Conservation (phyloP, 352 stramenopile genomes). For the Pythium insidiosum region DNA sequence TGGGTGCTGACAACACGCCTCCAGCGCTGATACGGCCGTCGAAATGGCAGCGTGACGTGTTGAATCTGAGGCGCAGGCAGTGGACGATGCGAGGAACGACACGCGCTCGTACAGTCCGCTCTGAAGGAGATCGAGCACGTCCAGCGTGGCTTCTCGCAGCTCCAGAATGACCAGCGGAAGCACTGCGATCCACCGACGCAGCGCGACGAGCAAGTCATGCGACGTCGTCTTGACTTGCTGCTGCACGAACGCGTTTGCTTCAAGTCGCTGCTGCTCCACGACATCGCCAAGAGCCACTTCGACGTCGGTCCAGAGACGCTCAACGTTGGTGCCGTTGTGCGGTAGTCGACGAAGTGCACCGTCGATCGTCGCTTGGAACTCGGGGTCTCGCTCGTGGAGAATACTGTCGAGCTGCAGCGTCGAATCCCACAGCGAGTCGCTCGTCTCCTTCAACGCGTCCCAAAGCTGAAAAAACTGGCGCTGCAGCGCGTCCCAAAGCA, state of each 20-base stretch:
- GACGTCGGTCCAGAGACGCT: slow-evolving; percentile 6
- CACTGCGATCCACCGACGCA: too few relatives aligned
- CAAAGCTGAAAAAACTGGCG: too few relatives aligned
- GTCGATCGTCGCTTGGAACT: not conserved
- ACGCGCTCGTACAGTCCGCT: not conserved
- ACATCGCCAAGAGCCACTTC: slow-evolving; percentile 11
- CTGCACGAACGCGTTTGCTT: slow-evolving; percentile 31
- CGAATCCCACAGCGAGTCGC: too few relatives aligned
- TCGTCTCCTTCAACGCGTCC: too few relatives aligned
- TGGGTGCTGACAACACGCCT: too few relatives aligned
- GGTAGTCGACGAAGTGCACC: not conserved
- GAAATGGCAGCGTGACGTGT: too few relatives aligned
- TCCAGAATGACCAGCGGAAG: not conserved
- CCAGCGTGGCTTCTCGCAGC: not conserved
- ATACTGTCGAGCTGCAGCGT: too few relatives aligned
- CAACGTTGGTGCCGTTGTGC: not conserved
- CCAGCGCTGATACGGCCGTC: too few relatives aligned
- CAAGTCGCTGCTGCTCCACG: slow-evolving; percentile 14
- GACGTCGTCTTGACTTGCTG: not conserved
- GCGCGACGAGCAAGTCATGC: not conserved
- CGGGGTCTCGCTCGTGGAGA: not conserved
- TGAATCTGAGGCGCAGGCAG: too few relatives aligned
- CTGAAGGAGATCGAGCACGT: not conserved
- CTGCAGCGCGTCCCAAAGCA: too few relatives aligned
- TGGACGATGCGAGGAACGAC: too few relatives aligned